Evolutionary conservation across 2,329 filamentous ascomycete species (phyloP).

Genomic region (Pestalotiopsis sp.): DNA sequence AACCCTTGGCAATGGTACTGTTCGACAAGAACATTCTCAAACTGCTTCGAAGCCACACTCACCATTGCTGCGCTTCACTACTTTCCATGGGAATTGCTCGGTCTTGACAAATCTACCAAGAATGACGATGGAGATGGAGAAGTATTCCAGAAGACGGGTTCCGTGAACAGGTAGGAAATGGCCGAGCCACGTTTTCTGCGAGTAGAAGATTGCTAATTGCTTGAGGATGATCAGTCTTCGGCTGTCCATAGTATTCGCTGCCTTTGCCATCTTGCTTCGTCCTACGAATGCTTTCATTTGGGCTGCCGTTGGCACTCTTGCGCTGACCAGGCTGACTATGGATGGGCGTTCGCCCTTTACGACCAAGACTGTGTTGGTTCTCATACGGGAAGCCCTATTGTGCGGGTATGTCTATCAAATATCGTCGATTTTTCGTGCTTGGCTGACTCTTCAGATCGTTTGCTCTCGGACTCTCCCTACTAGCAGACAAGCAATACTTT

Average conservation of each 20-base stretch:
- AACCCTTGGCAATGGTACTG: conserved; percentile 98
- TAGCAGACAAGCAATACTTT: conserved; percentile 79
- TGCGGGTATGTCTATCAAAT: conserved; percentile 51
- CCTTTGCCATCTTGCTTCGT: conserved; percentile 78
- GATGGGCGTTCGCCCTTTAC: conserved; percentile 41
- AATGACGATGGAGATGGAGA: conserved; percentile 36
- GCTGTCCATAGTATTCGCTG: conserved; percentile 71
- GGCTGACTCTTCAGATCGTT: conserved; percentile 34
- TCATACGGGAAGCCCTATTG: conserved; percentile 63
- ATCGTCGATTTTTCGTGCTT: conserved; percentile 27
- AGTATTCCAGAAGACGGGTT: conserved; percentile 27
- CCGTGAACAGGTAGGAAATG: conserved; percentile 30
- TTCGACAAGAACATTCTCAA: conserved; percentile 90
- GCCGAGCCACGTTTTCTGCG: background rate
- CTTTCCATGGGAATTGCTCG: conserved; percentile 82
- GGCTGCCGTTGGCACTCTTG: conserved; percentile 63
- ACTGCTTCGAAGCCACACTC: conserved; percentile 87
- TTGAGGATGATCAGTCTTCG: conserved; percentile 45
- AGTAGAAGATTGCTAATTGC: conserved; percentile 17
- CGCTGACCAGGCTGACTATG: conserved; percentile 43
- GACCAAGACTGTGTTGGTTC: conserved; percentile 43
- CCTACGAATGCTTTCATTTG: conserved; percentile 91
- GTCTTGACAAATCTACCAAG: conserved; percentile 38
- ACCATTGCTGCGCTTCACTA: conserved; percentile 76
- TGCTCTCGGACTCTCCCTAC: conserved; percentile 62